These are phyloP conservation scores for Podospora pseudopauciseta DNA, from an alignment of 495 filamentous ascomycete species.

Conservation along the genomic window DNA sequence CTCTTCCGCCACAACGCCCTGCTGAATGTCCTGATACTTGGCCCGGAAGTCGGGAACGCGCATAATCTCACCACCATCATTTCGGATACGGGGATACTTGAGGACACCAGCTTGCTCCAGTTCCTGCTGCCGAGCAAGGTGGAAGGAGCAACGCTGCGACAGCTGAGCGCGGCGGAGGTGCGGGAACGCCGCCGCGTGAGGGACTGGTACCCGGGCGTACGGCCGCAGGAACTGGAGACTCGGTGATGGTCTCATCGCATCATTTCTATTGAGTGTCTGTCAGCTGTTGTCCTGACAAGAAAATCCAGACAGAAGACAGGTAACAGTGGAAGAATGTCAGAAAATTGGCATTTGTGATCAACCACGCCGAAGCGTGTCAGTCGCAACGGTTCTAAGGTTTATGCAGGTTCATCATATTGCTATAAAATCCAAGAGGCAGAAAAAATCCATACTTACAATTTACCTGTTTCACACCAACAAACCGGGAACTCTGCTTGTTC, in stretches of 20 bases:
- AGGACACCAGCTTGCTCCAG: slow-evolving; percentile 34
- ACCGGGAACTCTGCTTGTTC: neutral
- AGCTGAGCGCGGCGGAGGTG: neutral
- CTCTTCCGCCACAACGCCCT: slow-evolving; percentile 31
- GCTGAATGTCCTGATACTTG: slow-evolving; percentile 31
- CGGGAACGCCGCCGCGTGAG: neutral
- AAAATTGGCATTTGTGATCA: slow-evolving; percentile 58
- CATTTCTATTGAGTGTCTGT: slow-evolving; percentile 11
- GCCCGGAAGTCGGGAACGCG: slow-evolving; percentile 40
- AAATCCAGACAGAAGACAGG: neutral
- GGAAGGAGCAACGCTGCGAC: slow-evolving; percentile 40
- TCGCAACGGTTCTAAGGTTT: slow-evolving; percentile 88
- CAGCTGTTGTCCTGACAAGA: neutral
- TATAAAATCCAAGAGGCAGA: neutral
- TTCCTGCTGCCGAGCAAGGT: slow-evolving; percentile 32
- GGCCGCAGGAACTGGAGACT: slow-evolving; percentile 53
- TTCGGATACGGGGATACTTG: slow-evolving; percentile 39
- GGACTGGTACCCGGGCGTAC: slow-evolving; percentile 14
- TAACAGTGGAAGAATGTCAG: slow-evolving; percentile 36
- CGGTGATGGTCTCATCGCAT: slow-evolving; percentile 38
- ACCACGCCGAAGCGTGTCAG: slow-evolving; percentile 64
- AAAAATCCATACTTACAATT: slow-evolving; percentile 23
- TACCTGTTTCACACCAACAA: neutral
- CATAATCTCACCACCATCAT: slow-evolving; percentile 27
- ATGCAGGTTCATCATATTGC: slow-evolving; percentile 42